Evolutionary conservation across 2,329 filamentous ascomycete genomes (phyloP).

Genomic region (Bimuria novae-zelandiae): DNA sequence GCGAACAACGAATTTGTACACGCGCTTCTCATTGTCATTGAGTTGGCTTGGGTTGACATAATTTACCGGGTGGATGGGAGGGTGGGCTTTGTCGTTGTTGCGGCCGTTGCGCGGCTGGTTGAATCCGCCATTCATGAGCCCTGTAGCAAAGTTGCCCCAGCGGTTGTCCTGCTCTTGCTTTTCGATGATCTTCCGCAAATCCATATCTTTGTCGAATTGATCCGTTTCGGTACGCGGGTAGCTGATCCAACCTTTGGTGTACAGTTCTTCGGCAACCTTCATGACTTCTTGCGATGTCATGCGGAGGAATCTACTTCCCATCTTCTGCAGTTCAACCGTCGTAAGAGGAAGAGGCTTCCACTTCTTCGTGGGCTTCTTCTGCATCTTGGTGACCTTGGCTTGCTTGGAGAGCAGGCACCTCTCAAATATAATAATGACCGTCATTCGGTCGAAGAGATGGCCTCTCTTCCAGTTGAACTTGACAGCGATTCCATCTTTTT

Average conservation of each 20-base stretch:
- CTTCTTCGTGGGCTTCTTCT: conserved; percentile 89
- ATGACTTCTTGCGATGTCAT: conserved; percentile 92
- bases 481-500: conserved; percentile 76
- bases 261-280: conserved; percentile 81
- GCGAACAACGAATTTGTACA: conserved; percentile 92
- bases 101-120: conserved; percentile 79
- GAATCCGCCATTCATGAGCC: conserved; percentile 75
- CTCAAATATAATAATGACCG: conserved; percentile 82
- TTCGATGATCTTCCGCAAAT: conserved; percentile 76
- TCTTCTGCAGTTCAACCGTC: conserved; percentile 95
- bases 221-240: conserved; percentile 98
- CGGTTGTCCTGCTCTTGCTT: conserved; percentile 77
- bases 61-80: conserved; percentile 94
- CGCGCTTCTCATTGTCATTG: conserved; percentile 68
- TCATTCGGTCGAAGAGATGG: conserved; percentile 85
- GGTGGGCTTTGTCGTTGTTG: conserved; percentile 95
- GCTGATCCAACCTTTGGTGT: conserved; percentile 94
- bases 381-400: conserved; percentile 81
- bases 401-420: conserved; percentile 75
- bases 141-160: conserved; percentile 83
- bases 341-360: conserved; percentile 93
- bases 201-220: conserved; percentile 88
- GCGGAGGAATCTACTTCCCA: conserved; percentile 84
- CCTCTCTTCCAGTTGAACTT: conserved; percentile 82
- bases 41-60: conserved; percentile 69